Evolutionary conservation across 345 rosid species (phyloP), one percentile per base, ranked within the genome.

Genomic region (Syzygium grande): DNA sequence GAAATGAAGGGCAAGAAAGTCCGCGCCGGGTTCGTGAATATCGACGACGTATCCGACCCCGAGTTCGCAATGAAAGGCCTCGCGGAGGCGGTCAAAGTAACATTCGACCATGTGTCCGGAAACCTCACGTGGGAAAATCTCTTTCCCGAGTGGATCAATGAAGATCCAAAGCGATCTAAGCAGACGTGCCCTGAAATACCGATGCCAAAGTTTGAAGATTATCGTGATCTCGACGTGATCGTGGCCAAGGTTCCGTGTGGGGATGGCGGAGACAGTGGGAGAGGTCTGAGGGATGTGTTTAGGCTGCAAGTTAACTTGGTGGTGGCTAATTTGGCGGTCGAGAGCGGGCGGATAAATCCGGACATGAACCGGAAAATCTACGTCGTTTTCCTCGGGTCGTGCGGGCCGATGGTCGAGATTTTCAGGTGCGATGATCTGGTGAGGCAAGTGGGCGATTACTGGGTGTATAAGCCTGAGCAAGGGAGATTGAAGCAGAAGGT

Each of bases 351-450:
- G 87, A 51, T 63, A 51, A 89, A 41, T 3, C 86, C 12, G 17
- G 51, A 54, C 21, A 17, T 30, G 16, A 34, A 17, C n/a, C 90
- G 89, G 88, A 77, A 88, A 86, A 93, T 92, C 63, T 90, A 94
- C 19, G 92, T 88, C 34, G 95, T 96, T 85, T 93, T 97, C 51
- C 56, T 90, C 7, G 97, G 99, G 8, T 84, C 92, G 4, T 96
- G 98, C 86, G 97, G 95, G 51, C 98, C 99, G 9, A 95, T 97
- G 99, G 87, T 88, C 84, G 99, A 95, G 91, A 91, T 97, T 4
- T 96, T 97, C 65, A 88, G 95, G 87, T 96, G 98, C 21, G 95
- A 95, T 80, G 98, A 96, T 87, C 84, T 95, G 89, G 83, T 94
- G 87, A 92, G 90, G 87, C 94, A 85, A 58, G 92, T 87, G 19